A percentile compares a stretch with the other conserved stretches of the same genome.
These are phyloP conservation scores for Apiospora aurea DNA, from an alignment of 2,329 filamentous ascomycete species.

Conservation along the genomic window DNA sequence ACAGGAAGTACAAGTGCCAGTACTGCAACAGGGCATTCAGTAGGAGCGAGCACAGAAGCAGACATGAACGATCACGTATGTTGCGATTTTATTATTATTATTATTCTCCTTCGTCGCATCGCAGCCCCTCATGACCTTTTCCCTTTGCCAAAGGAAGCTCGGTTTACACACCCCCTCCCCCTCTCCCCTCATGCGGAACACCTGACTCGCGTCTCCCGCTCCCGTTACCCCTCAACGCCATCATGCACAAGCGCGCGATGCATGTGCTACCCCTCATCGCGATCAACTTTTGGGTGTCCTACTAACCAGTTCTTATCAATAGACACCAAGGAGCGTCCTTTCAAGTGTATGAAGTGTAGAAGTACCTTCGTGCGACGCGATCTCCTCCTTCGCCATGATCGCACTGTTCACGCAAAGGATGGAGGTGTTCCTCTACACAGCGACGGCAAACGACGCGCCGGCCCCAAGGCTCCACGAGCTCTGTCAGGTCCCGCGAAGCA, in stretches of 20 bases:
- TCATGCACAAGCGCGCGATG: conserved; percentile 30
- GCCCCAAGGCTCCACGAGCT: conserved; percentile 68
- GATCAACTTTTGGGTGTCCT: conserved; percentile 30
- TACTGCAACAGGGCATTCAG: conserved; percentile 98
- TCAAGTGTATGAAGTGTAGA: conserved; percentile 98
- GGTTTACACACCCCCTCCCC: conserved; percentile 29
- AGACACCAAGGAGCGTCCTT: conserved; percentile 99
- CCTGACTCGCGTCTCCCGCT: conserved; percentile 25
- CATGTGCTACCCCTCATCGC: conserved; percentile 21
- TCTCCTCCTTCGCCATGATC: conserved; percentile 93
- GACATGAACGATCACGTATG: conserved; percentile 98
- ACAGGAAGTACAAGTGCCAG: conserved; percentile 99
- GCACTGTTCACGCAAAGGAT: conserved; percentile 98
- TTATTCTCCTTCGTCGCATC: conserved; percentile 20
- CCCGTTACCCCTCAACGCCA: conserved; percentile 28
- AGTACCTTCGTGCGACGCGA: conserved; percentile 99
- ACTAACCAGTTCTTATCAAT: conserved; percentile 41
- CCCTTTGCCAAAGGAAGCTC: neutral
- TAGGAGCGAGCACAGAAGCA: conserved; percentile 93
- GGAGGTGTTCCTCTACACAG: conserved; percentile 92
- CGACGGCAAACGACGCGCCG: conserved; percentile 86
- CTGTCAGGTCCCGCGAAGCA: conserved; percentile 75
- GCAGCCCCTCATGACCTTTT: conserved; percentile 26
- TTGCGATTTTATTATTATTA: conserved; percentile 44
- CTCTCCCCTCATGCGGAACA: conserved; percentile 25